Evolutionary conservation across 2,329 filamentous ascomycete species (phyloP).

Genomic region (Claviceps pazoutovae): DNA sequence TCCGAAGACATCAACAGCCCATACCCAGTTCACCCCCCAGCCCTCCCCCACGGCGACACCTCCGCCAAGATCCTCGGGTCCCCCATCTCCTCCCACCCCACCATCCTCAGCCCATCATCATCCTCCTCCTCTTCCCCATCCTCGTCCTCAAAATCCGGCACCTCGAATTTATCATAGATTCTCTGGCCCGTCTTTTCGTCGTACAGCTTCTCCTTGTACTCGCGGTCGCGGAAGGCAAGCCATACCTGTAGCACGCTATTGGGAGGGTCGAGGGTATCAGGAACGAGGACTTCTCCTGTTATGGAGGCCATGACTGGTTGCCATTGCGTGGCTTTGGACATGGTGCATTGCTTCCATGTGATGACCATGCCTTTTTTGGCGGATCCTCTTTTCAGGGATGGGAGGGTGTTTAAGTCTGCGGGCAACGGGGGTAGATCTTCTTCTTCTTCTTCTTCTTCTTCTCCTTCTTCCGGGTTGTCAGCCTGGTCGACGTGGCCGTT

Average conservation of each 20-base stretch:
- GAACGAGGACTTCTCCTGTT: slow-evolving; percentile 51
- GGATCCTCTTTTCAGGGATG: slow-evolving; percentile 32
- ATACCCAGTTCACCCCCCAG: not conserved
- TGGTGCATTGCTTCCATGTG: slow-evolving; percentile 50
- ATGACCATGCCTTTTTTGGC: slow-evolving; percentile 48
- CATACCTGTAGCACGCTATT: slow-evolving; percentile 36
- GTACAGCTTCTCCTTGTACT: slow-evolving; percentile 41
- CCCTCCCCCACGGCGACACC: slow-evolving; percentile 7
- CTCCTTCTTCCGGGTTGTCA: not conserved
- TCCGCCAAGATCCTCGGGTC: slow-evolving; percentile 51
- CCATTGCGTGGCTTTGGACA: slow-evolving; percentile 51
- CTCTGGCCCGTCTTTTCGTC: slow-evolving; percentile 57
- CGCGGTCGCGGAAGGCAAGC: slow-evolving; percentile 56
- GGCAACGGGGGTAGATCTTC: slow-evolving; percentile 50
- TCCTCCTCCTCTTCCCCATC: slow-evolving; percentile 32
- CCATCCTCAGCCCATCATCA: slow-evolving; percentile 46
- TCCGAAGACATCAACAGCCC: no score
- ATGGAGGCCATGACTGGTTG: slow-evolving; percentile 48
- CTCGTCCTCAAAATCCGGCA: slow-evolving; percentile 48
- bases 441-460: not conserved
- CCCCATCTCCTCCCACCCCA: slow-evolving; percentile 49
- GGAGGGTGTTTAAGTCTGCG: slow-evolving; percentile 38
- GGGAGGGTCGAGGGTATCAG: slow-evolving; percentile 30
- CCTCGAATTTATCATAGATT: slow-evolving; percentile 66
- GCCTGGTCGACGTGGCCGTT: slow-evolving; percentile 15